Percentiles rank a stretch among this genome's conserved stretches.
Evolutionary conservation across 169 alveolate species (phyloP).

Genomic region (Cryptosporidium tyzzeri): DNA sequence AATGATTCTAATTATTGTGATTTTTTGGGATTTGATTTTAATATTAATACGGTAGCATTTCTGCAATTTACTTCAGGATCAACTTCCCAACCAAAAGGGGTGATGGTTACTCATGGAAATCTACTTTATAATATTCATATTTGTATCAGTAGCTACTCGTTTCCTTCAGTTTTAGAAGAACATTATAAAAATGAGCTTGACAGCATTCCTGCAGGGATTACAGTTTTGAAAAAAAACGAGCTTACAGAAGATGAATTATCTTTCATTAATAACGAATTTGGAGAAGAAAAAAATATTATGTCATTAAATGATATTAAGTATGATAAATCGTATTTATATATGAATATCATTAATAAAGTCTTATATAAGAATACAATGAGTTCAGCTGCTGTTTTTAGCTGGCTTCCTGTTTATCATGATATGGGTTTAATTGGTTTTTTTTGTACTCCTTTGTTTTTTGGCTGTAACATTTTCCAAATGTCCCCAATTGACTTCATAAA

Average conservation of each 20-base stretch:
- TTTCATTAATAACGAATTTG: slow-evolving; percentile 24
- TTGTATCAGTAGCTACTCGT: slow-evolving; percentile 48
- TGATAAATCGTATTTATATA: slow-evolving; percentile 22
- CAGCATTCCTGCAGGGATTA: slow-evolving; percentile 9
- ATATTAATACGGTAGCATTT: slow-evolving; percentile 74
- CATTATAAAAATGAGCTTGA: slow-evolving; percentile 3
- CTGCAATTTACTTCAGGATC: slow-evolving; percentile 81
- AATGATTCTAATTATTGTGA: slow-evolving; percentile 4
- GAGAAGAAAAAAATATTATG: slow-evolving; percentile 8
- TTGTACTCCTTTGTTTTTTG: slow-evolving; percentile 81
- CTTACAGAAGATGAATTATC: slow-evolving; percentile 10
- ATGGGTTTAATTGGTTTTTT: slow-evolving; percentile 83
- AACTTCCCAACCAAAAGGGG: slow-evolving; percentile 80
- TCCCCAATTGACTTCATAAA: slow-evolving; percentile 84
- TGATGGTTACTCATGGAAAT: slow-evolving; percentile 76
- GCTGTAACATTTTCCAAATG: slow-evolving; percentile 80
- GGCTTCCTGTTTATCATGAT: slow-evolving; percentile 79
- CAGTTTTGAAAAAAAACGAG: slow-evolving; percentile 14
- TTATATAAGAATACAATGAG: slow-evolving; percentile 1
- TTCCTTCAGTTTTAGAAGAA: slow-evolving; percentile 48
- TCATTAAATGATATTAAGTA: slow-evolving; percentile 44
- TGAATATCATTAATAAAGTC: slow-evolving; percentile 26
- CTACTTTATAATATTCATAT: slow-evolving; percentile 76
- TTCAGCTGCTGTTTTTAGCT: slow-evolving; percentile 49
- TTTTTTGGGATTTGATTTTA: slow-evolving; percentile 27